Percentiles rank a stretch among this genome's conserved stretches.
Evolutionary conservation across 2,329 filamentous ascomycete genomes (phyloP).

Genomic region (Orbilia javanica): DNA sequence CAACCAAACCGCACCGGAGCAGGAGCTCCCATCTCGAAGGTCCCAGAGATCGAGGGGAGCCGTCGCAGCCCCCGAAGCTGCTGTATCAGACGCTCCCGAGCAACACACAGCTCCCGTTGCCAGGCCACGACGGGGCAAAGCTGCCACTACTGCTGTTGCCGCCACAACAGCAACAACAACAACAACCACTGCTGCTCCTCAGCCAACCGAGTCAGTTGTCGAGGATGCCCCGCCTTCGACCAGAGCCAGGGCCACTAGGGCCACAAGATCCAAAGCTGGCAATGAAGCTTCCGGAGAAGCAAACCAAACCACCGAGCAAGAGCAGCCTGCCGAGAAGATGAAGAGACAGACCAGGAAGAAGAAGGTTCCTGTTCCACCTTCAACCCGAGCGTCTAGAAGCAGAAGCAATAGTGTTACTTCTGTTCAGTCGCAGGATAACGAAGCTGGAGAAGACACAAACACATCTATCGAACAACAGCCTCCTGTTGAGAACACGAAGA

Average conservation of each 20-base stretch:
- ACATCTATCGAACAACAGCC: neutral
- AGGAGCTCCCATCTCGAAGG: slow-evolving; percentile 2
- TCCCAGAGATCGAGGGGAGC: neutral
- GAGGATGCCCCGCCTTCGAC: neutral
- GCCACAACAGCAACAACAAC: neutral
- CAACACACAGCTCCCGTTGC: neutral
- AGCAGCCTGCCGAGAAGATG: neutral
- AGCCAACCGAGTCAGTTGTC: neutral
- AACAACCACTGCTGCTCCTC: too few relatives aligned
- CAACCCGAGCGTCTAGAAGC: neutral
- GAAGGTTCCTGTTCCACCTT: slow-evolving; percentile 1
- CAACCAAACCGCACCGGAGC: neutral
- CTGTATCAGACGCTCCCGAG: neutral
- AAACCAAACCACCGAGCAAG: neutral
- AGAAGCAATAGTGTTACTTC: slow-evolving; percentile 1
- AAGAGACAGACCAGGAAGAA: slow-evolving; percentile 1
- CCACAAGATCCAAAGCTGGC: neutral
- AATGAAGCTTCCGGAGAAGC: neutral
- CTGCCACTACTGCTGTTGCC: neutral
- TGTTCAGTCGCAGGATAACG: neutral
- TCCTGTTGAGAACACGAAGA: neutral
- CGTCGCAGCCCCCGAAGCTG: slow-evolving; percentile 5
- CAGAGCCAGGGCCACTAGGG: neutral
- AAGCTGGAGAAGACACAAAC: neutral
- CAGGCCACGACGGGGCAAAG: slow-evolving; percentile 6